These are phyloP conservation scores for Mycena pura DNA, from an alignment of 768 basidiomycete species.

Conservation along the genomic window DNA sequence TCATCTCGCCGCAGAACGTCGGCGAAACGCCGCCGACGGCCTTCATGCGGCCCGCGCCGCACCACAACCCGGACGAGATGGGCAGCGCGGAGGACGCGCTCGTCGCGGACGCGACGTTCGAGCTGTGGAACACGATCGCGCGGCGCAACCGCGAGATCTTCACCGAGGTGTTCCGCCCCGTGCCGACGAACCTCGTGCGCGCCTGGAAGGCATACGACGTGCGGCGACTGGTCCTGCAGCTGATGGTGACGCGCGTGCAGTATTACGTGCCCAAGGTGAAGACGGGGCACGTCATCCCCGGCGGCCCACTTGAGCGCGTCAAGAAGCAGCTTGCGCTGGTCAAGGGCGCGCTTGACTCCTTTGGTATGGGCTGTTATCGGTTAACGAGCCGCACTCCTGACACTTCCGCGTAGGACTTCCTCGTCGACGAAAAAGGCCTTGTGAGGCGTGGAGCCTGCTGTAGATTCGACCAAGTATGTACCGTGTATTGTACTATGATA, in stretches of 20 bases:
- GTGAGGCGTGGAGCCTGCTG: constrained; percentile 75
- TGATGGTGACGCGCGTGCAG: constrained; percentile 42
- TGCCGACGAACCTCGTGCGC: constrained; percentile 83
- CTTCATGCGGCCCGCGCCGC: constrained; percentile 85
- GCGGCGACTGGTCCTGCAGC: constrained; percentile 34
- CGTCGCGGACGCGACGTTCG: constrained; percentile 67
- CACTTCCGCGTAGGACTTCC: constrained; percentile 66
- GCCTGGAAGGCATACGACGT: constrained; percentile 83
- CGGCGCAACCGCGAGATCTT: constrained; percentile 84
- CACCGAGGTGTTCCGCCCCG: constrained; percentile 84
- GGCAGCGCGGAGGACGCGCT: constrained; percentile 59
- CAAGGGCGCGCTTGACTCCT: constrained; percentile 74
- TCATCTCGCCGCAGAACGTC: constrained; percentile 76
- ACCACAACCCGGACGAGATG: constrained; percentile 72
- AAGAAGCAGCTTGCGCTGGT: constrained; percentile 79
- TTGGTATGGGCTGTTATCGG: constrained; percentile 55
- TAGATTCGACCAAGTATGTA: too few species aligned
- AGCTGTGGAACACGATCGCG: constrained; percentile 75
- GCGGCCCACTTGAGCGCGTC: constrained; percentile 67
- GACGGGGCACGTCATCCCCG: constrained; percentile 81
- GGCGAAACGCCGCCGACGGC: constrained; percentile 46
- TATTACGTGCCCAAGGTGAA: constrained; percentile 77
- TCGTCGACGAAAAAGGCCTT: constrained; percentile 80
- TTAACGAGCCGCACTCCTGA: constrained; percentile 1
- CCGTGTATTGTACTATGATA: too few species aligned